phyloP scores from a whole-genome alignment of 768 basidiomycete species.

The Suillus brevipes region DNA sequence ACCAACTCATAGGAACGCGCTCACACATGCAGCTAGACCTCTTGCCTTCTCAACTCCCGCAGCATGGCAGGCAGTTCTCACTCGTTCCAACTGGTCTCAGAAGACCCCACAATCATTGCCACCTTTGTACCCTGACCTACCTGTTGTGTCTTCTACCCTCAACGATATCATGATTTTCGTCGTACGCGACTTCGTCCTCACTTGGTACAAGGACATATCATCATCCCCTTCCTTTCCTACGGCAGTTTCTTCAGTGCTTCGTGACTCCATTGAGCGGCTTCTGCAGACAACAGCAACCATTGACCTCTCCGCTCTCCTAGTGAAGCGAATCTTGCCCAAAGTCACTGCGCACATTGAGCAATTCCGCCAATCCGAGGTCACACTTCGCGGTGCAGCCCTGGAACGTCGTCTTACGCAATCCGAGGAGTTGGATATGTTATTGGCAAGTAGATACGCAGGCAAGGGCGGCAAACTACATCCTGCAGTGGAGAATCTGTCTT shows the following conservation, averaged over 20 bases:
- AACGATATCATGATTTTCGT: constrained; percentile 82
- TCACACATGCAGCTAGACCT: constrained; percentile 65
- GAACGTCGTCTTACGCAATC: constrained; percentile 85
- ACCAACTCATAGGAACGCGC: constrained; percentile 33
- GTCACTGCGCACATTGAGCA: constrained; percentile 87
- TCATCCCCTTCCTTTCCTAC: constrained; percentile 86
- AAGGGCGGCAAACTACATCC: constrained; percentile 73
- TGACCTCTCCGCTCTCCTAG: constrained; percentile 75
- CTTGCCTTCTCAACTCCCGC: constrained; percentile 89
- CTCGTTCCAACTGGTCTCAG: constrained; percentile 88
- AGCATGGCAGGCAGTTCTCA: constrained; percentile 90
- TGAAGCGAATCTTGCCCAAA: constrained; percentile 85
- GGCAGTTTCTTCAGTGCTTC: constrained; percentile 75
- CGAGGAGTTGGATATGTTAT: constrained; percentile 83
- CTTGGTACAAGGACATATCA: constrained; percentile 89
- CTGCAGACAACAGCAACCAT: constrained; percentile 54
- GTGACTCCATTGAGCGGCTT: constrained; percentile 61
- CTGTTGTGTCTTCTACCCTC: constrained; percentile 65
- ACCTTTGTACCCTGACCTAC: constrained; percentile 63
- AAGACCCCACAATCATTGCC: constrained; percentile 66
- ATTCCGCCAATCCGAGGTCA: constrained; percentile 87
- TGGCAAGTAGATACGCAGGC: constrained; percentile 77
- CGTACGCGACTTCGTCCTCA: constrained; percentile 82
- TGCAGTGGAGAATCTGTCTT: constrained; percentile 85
- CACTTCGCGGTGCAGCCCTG: constrained; percentile 77